Evolutionary conservation across 495 filamentous ascomycete genomes (phyloP), one percentile per base, ranked within the genome.

Genomic region (Alectoria sarmentosa): DNA sequence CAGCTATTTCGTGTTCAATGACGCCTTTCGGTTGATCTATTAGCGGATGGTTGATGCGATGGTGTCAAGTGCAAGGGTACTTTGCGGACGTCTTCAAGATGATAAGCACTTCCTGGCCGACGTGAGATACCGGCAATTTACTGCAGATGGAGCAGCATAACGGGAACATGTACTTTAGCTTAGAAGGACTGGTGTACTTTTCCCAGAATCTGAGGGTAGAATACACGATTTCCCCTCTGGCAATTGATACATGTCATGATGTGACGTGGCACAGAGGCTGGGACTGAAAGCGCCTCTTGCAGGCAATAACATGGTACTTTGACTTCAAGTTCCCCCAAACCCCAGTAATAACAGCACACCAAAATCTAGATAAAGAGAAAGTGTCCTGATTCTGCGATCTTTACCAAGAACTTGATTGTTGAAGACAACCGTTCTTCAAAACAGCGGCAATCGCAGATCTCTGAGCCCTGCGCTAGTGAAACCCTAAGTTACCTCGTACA

Each of bases 21-120:
- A 98, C 73, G 77, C 96, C 76, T 97, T 96, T 84, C 86, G 86
- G 69, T 81, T 98, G 64, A 81, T 92, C 67, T 92, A 89, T 63
- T 56, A 54, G 38, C 13, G 23, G 38, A 13, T 63, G 17, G 11
- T 39, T 34, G 48, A 63, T 49, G n/a, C 15, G 52, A 55, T 23
- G 36, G 37, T 30, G 36, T 57, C 15, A 21, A 42, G n/a, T 34
- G 61, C 19, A 36, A 30, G 49, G 49, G 26, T 26, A 21, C 38
- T 42, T 21, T 57, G 52, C 38, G 61, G 38, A n/a, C 14, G 7
- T 34, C 28, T 23, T 42, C 9, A 10, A 13, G 37, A n/a, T 15
- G 15, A 30, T n/a, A 4, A 41, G 13, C 36, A 41, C 48, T 9
- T 39, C 49, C 13, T 17, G 49, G 49, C 11, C 21, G 23, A 41